phyloP scores from a whole-genome alignment of 129 eudicot genomes.

The Flaveria bidentis region DNA sequence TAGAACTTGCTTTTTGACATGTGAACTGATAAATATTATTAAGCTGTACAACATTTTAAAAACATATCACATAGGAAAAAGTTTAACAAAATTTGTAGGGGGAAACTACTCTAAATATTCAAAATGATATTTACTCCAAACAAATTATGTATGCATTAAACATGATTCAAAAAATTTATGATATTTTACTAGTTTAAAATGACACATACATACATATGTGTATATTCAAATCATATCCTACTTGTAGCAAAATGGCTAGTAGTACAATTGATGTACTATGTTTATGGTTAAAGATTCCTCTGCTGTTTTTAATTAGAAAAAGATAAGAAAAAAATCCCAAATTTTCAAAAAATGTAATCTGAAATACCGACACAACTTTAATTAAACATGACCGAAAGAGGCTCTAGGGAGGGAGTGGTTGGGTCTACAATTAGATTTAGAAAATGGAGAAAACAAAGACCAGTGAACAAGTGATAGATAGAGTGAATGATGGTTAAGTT shows the following conservation, averaged over 20 bases:
- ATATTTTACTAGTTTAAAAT: no score
- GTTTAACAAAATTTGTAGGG: background rate
- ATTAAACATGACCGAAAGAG: conserved; percentile 28
- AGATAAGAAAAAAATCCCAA: conserved; percentile 25
- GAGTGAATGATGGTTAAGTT: conserved; percentile 2
- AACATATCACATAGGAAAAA: conserved; percentile 4
- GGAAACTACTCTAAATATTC: no score
- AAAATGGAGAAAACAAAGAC: background rate
- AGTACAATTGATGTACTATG: conserved; percentile 30
- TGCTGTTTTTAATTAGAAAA: conserved; percentile 18
- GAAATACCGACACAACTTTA: conserved; percentile 12
- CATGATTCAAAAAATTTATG: no score
- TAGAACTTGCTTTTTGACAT: conserved; percentile 4
- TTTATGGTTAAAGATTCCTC: conserved; percentile 31
- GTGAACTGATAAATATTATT: background rate
- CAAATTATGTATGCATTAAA: no score
- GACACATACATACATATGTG: no score
- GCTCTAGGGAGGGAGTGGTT: conserved; percentile 19
- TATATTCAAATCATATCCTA: no score
- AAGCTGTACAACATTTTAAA: background rate
- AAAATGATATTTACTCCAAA: no score
- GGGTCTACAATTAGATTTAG: conserved; percentile 18
- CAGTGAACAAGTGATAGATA: background rate
- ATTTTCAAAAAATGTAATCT: conserved; percentile 12
- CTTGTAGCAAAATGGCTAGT: background rate